Evolutionary conservation across 2,329 filamentous ascomycete species (phyloP).

Genomic region (Arthroderma uncinatum): DNA sequence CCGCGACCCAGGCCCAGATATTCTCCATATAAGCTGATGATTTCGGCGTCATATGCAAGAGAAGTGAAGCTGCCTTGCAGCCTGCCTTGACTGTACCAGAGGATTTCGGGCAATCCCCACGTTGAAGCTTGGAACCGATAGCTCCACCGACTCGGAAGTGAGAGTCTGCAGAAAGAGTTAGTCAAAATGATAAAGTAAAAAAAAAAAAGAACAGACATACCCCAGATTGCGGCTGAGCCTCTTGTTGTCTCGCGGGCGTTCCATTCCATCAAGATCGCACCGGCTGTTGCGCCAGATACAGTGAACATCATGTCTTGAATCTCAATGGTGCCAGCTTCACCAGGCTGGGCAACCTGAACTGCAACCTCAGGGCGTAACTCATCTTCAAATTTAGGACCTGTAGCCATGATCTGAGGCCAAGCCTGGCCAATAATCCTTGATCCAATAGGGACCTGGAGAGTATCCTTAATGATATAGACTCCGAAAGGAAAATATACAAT

Average conservation of each 20-base stretch:
- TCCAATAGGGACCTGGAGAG: constrained; percentile 52
- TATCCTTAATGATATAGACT: constrained; percentile 58
- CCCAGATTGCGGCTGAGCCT: constrained; percentile 16
- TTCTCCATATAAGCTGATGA: constrained; percentile 30
- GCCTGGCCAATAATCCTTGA: constrained; percentile 51
- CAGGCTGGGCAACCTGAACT: constrained; percentile 21
- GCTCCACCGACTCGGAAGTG: constrained; percentile 33
- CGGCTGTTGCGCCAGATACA: constrained; percentile 25
- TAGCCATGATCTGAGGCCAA: constrained; percentile 27
- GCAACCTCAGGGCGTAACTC: constrained; percentile 18
- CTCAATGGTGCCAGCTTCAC: constrained; percentile 27
- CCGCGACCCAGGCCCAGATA: constrained; percentile 19
- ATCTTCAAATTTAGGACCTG: constrained; percentile 23
- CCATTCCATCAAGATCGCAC: constrained; percentile 29
- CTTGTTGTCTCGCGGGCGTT: constrained; percentile 23
- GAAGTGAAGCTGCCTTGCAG: constrained; percentile 34
- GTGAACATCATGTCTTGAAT: constrained; percentile 30
- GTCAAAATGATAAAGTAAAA: constrained; percentile 1
- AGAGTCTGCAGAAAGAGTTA: constrained; percentile 22
- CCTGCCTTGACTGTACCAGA: constrained; percentile 10
- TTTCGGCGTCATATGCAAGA: constrained; percentile 52
- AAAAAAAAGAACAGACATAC: not conserved
- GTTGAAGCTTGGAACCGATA: constrained; percentile 25
- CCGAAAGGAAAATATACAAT: constrained; percentile 67
- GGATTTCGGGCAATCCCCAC: constrained; percentile 22